phyloP scores from a whole-genome alignment of 768 basidiomycete genomes.

The Leucocoprinus sp. region DNA sequence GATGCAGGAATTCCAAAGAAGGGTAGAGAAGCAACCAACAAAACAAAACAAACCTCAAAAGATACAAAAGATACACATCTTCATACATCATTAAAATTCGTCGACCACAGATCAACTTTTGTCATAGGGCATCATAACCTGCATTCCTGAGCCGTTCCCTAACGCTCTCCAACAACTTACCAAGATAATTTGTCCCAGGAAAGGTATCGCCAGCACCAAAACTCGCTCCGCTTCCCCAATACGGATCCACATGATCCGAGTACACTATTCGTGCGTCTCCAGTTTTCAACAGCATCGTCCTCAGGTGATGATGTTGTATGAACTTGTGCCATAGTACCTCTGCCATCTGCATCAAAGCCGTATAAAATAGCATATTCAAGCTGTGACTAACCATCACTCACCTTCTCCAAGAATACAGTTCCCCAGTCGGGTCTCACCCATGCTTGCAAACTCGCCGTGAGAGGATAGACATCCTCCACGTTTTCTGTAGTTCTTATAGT shows the following conservation, averaged over 20 bases:
- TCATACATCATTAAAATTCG: neutral
- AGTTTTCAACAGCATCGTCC: slow-evolving; percentile 45
- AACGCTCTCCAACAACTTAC: slow-evolving; percentile 48
- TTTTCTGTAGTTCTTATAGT: slow-evolving; percentile 36
- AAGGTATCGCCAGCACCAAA: slow-evolving; percentile 14
- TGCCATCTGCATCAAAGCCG: slow-evolving; percentile 43
- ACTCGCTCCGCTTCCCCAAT: slow-evolving; percentile 54
- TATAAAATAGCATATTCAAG: neutral
- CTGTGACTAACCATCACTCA: slow-evolving; percentile 23
- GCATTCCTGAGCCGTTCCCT: slow-evolving; percentile 35
- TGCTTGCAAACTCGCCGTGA: slow-evolving; percentile 24
- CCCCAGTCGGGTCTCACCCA: slow-evolving; percentile 51
- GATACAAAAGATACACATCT: too few species aligned
- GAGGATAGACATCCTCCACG: slow-evolving; percentile 28
- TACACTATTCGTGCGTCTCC: slow-evolving; percentile 44
- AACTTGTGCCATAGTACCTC: slow-evolving; percentile 64
- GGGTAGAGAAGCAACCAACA: too few species aligned
- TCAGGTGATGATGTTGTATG: slow-evolving; percentile 56
- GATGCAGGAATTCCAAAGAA: too few species aligned
- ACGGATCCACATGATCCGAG: slow-evolving; percentile 44
- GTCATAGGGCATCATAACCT: slow-evolving; percentile 1
- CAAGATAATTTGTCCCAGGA: slow-evolving; percentile 55
- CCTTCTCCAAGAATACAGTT: slow-evolving; percentile 38
- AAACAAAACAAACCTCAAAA: too few species aligned
- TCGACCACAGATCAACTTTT: too few species aligned